Percentiles rank a stretch among this genome's conserved stretches.
phyloP scores from a whole-genome alignment of 257 asterid species.

The Lithospermum erythrorhizon region DNA sequence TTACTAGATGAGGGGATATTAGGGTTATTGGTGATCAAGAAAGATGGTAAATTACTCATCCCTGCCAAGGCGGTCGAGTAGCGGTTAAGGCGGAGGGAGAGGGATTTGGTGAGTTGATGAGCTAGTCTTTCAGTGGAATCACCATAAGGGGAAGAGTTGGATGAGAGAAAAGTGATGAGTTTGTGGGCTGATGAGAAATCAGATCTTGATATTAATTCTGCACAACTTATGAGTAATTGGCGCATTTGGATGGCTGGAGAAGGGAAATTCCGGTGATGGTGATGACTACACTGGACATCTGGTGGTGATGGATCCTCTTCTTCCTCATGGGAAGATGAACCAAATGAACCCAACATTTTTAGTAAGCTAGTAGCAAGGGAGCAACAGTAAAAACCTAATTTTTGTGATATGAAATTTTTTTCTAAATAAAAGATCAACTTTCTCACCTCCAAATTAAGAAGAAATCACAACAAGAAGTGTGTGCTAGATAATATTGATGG shows the following conservation, averaged over 20 bases:
- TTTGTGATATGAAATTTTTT: no score
- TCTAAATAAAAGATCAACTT: no score
- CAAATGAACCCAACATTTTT: slow-evolving; percentile 71
- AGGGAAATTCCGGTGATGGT: slow-evolving; percentile 5
- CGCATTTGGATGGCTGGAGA: slow-evolving; percentile 66
- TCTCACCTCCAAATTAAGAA: no score
- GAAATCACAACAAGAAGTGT: background rate
- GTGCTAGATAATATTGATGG: background rate
- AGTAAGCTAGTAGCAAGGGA: background rate
- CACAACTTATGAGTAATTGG: slow-evolving; percentile 72
- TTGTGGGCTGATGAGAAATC: slow-evolving; percentile 71
- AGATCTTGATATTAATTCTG: slow-evolving; percentile 60
- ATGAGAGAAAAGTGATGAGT: slow-evolving; percentile 40
- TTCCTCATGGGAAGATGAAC: slow-evolving; percentile 56
- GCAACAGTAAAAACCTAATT: background rate
- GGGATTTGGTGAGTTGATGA: slow-evolving; percentile 78
- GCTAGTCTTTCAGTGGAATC: slow-evolving; percentile 78
- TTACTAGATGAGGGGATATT: background rate
- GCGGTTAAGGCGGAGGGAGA: slow-evolving; percentile 53
- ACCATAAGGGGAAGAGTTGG: slow-evolving; percentile 65
- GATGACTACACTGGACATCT: slow-evolving; percentile 22
- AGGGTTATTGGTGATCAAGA: background rate
- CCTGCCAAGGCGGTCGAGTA: slow-evolving; percentile 13
- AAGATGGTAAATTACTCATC: background rate
- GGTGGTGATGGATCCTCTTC: slow-evolving; percentile 31